phyloP scores from a whole-genome alignment of 129 eudicot species.

The Sambucus nigra region DNA sequence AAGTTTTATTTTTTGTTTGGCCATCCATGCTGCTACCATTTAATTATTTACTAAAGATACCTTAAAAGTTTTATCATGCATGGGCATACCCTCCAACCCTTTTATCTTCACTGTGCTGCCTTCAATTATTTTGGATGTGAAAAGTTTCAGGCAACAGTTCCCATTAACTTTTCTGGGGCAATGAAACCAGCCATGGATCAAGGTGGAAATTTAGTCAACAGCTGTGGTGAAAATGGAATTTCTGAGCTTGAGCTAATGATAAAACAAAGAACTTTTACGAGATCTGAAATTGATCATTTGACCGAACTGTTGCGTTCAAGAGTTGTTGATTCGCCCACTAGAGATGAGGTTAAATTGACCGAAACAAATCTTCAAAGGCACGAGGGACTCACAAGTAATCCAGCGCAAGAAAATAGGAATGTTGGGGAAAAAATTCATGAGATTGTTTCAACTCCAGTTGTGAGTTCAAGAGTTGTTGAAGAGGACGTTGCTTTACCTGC shows the following conservation, averaged over 20 bases:
- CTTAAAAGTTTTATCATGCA: too few relatives aligned
- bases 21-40: too few relatives aligned
- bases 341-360: conserved; percentile 22
- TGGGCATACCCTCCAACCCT: too few relatives aligned
- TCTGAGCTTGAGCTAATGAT: conserved; percentile 75
- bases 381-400: conserved; percentile 16
- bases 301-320: conserved; percentile 56
- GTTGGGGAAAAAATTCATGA: conserved; percentile 16
- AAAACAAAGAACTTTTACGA: conserved; percentile 70
- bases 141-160: too few relatives aligned
- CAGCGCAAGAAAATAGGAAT: conserved; percentile 25
- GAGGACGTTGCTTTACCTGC: conserved; percentile 74
- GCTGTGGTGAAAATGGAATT: too few relatives aligned
- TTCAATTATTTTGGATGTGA: too few relatives aligned
- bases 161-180: too few relatives aligned
- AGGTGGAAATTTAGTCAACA: too few relatives aligned
- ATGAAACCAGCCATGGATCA: too few relatives aligned
- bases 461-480: conserved; percentile 37
- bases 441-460: conserved; percentile 27
- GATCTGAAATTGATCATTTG: conserved; percentile 68
- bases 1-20: too few relatives aligned
- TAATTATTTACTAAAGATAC: too few relatives aligned
- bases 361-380: conserved; percentile 21
- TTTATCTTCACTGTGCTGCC: too few relatives aligned
- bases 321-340: conserved; percentile 28